Evolutionary conservation across 208 protist genomes (phyloP), one percentile per base, ranked within the genome.

Genomic region (Trypanosoma congolense): DNA sequence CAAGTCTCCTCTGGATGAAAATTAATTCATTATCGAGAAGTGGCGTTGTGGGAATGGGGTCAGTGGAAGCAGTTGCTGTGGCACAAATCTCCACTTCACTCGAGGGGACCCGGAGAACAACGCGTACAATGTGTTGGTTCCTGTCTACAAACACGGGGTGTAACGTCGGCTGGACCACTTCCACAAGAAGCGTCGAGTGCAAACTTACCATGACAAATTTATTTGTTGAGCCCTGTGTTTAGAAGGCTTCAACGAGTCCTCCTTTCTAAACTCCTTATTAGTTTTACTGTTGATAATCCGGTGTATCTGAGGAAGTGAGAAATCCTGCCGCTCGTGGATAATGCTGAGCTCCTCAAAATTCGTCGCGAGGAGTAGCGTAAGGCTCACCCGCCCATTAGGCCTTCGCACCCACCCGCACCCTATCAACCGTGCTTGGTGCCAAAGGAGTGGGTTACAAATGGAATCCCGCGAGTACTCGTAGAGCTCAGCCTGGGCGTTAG

Each of bases 311-410:
- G 71, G 74, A 0, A 86, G 70, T 14, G 74, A 66, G 50, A 87
- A 75, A 55, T 77, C 53, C 31, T 61, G 61, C 10, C 56, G 68
- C 33, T 75, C 59, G 30, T 55, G 65, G 38, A 90, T 78, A 25
- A 83, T 28, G 41, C 80, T 75, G 28, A 87, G 70, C 70, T 88
- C 78, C 65, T 91, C 83, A 62, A 80, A 93, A 24, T 74, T 80
- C 2, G 70, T 82, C 14, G 81, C 83, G 10, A 93, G 44, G 21
- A 93, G 41, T 33, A 91, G 35, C 25, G 80, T 89, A 19, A 85
- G 72, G 46, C 66, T 73, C 21, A 88, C 69, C 16, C 40, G 35
- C 18, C 61, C 62, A 61, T 64, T 41, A 26, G 43, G 31, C 5
- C 53, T 8, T 24, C 73, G 77, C 51, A 88, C 81, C 79, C 81